Evolutionary conservation across 31 red algal genomes (phyloP).

Genomic region (Pterothamnion heteromorphum): DNA sequence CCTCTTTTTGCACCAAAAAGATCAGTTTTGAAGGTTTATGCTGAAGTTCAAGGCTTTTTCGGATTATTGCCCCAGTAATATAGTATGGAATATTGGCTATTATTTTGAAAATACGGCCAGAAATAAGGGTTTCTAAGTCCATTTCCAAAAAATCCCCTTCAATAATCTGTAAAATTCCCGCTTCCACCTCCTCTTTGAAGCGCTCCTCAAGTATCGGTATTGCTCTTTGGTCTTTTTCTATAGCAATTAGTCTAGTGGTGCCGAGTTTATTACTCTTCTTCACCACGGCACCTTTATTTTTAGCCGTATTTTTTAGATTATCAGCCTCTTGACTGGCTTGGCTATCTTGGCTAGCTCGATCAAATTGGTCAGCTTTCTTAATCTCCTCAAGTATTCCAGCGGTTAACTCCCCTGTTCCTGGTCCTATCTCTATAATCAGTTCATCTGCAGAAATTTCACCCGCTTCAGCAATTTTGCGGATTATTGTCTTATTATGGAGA

Average conservation of each 20-base stretch:
- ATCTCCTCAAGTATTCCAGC: not conserved
- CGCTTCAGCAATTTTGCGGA: not conserved
- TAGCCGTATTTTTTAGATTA: too few relatives aligned
- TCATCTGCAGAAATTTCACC: not conserved
- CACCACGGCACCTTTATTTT: too few relatives aligned
- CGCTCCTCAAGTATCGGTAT: too few relatives aligned
- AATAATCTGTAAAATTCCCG: not conserved
- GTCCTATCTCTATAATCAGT: not conserved
- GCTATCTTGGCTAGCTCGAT: not conserved
- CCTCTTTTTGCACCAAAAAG: conserved; percentile 2
- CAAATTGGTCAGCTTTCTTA: not conserved
- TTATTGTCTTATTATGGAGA: not conserved
- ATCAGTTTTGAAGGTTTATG: not conserved
- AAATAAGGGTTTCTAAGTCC: not conserved
- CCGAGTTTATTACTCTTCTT: too few relatives aligned
- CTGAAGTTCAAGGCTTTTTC: not conserved
- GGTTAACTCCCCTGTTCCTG: not conserved
- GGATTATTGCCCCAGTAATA: not conserved
- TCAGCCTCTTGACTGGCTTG: not conserved
- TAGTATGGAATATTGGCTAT: not conserved
- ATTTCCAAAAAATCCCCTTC: not conserved
- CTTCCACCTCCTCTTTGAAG: too few relatives aligned
- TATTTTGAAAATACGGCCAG: not conserved
- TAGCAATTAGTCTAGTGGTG: too few relatives aligned
- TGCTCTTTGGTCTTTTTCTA: too few relatives aligned